Evolutionary conservation across 345 rosid genomes (phyloP), one percentile per base, ranked within the genome.

Genomic region (Hypericum androsaemum): DNA sequence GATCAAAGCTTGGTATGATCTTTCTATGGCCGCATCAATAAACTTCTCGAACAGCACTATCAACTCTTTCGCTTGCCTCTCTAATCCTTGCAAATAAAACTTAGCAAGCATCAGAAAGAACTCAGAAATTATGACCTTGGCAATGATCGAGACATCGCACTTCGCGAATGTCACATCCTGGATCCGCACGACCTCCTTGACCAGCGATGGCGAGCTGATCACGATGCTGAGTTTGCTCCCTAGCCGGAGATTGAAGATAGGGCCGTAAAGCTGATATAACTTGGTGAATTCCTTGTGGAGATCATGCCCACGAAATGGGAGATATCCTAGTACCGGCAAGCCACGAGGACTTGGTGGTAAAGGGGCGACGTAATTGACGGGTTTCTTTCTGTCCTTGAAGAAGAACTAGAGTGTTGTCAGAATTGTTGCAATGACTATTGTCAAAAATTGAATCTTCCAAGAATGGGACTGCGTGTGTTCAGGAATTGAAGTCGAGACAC

Each of bases 151-250:
- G 2, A 63, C 54, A n/a, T n/a, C n/a, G n/a, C 69, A n/a, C n/a
- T n/a, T n/a, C n/a, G n/a, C n/a, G n/a, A n/a, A n/a, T n/a, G n/a
- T n/a, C n/a, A n/a, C n/a, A n/a, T n/a, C n/a, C n/a, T n/a, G n/a
- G n/a, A n/a, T n/a, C 0, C 63, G 58, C 9, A 68, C 57, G 11
- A 68, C 64, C 50, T 70, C 53, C 40, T 63, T 66, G 5, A 37
- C 70, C 6, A 70, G 22, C 7, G 46, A 47, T 1, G 78, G 72
- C 2, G 72, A 66, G 70, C 57, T 66, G 7, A 74, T 16, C n/a
- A 74, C 56, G 7, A 74, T 64, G 7, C 22, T 63, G 37, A 49
- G 49, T 0, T 57, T 63, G 41, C 37, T 50, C 6, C 74, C 78
- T 0, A 70, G 50, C 15, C 49, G 43, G 15, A 74, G 57, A 40